A percentile compares a stretch with the other conserved stretches of the same genome.
phyloP scores from a whole-genome alignment of 2,329 filamentous ascomycete genomes.

The Colletotrichum musae region DNA sequence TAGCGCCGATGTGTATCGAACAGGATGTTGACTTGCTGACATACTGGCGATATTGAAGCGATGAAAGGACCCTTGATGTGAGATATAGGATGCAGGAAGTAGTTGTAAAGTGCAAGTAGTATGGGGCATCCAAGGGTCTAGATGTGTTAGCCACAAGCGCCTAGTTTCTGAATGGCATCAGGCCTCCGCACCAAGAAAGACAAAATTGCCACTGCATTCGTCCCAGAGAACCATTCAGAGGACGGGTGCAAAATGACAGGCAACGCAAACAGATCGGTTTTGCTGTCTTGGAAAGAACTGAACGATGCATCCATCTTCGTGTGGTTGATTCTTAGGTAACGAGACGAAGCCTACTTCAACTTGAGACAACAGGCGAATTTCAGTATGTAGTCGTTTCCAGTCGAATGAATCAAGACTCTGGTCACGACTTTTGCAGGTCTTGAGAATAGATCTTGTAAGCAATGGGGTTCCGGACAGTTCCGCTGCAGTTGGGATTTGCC shows the following conservation, averaged over 20 bases:
- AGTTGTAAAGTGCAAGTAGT: conserved; percentile 16
- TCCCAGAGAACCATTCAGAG: not conserved
- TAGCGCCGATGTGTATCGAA: not conserved
- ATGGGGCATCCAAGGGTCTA: not conserved
- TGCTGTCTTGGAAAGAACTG: not conserved
- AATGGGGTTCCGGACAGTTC: too few species aligned
- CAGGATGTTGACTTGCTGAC: not conserved
- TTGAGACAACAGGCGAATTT: too few species aligned
- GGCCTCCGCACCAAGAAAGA: not conserved
- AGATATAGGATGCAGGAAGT: conserved; percentile 15
- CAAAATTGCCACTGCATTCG: not conserved
- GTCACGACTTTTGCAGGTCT: too few species aligned
- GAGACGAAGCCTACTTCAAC: too few species aligned
- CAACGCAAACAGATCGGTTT: not conserved
- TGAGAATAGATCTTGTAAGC: too few species aligned
- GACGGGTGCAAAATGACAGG: not conserved
- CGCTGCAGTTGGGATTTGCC: too few species aligned
- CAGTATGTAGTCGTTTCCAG: too few species aligned
- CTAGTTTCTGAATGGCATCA: not conserved
- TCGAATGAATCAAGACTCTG: too few species aligned
- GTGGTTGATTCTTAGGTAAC: too few species aligned
- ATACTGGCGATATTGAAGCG: conserved; percentile 14
- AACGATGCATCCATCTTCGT: not conserved
- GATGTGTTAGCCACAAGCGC: not conserved
- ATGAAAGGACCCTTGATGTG: conserved; percentile 20